Percentiles rank a stretch among this genome's conserved stretches.
Conservation (phyloP, 2,329 filamentous ascomycete genomes). For the Geosmithia putterillii region DNA sequence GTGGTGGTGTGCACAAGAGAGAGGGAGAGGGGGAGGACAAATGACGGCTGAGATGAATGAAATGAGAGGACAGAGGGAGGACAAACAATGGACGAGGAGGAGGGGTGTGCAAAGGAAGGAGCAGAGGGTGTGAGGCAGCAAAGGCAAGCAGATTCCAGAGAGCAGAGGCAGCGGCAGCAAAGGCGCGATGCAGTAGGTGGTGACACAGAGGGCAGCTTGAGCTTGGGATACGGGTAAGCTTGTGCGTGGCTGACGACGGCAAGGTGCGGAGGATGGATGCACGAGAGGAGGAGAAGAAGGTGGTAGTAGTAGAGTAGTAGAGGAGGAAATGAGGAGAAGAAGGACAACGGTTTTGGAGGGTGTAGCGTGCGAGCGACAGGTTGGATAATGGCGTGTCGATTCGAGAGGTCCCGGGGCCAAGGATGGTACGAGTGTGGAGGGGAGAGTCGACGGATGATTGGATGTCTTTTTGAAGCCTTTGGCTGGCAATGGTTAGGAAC, state of each 20-base stretch:
- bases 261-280: too few species aligned
- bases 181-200: too few species aligned
- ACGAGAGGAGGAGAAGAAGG: too few species aligned
- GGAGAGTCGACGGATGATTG: slow-evolving; percentile 16
- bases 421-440: slow-evolving; percentile 10
- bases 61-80: not conserved
- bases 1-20: not conserved
- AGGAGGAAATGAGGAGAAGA: not conserved
- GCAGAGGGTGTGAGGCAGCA: not conserved
- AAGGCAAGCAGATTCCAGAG: not conserved
- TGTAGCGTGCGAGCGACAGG: not conserved
- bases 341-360: not conserved
- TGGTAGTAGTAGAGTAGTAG: not conserved
- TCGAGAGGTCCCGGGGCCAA: slow-evolving; percentile 2
- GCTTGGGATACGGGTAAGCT: not conserved
- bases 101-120: not conserved
- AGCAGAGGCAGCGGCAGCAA: too few species aligned
- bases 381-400: not conserved
- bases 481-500: slow-evolving; percentile 4
- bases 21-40: not conserved
- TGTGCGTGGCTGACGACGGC: not conserved
- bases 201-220: too few species aligned
- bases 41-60: not conserved
- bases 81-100: too few species aligned
- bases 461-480: slow-evolving; percentile 6